Conservation (phyloP, 306 rosid genomes). For the Elaeagnus macrophylla region DNA sequence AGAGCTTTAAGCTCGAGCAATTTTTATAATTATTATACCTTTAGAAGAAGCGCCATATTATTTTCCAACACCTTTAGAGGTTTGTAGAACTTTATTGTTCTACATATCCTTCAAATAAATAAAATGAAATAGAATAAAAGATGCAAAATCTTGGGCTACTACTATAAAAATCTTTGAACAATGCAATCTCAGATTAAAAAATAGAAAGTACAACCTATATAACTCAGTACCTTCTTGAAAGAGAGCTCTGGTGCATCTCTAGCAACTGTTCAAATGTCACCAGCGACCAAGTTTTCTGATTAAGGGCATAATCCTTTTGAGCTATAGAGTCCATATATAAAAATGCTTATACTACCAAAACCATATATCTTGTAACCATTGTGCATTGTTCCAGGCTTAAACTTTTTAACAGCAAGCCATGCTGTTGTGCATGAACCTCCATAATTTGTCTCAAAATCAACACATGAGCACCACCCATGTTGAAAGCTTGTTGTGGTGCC, state of each 20-base stretch:
- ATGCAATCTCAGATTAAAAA: not conserved
- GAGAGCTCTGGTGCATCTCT: conserved; percentile 53
- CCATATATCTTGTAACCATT: conserved; percentile 76
- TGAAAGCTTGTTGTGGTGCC: conserved; percentile 53
- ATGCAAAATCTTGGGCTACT: not conserved
- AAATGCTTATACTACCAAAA: conserved; percentile 66
- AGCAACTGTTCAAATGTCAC: conserved; percentile 60
- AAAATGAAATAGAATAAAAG: too few relatives aligned
- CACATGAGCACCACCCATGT: conserved; percentile 44
- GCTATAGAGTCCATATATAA: conserved; percentile 53
- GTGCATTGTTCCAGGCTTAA: conserved; percentile 68
- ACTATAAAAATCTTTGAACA: not conserved
- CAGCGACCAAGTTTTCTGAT: conserved; percentile 56
- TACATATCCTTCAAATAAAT: too few relatives aligned
- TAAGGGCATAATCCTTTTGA: conserved; percentile 67
- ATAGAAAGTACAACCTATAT: too few relatives aligned
- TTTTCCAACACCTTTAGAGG: too few relatives aligned
- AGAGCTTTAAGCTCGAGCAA: conserved; percentile 19
- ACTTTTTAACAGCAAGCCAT: conserved; percentile 53
- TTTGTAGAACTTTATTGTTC: too few relatives aligned
- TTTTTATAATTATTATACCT: too few relatives aligned
- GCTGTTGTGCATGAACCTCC: conserved; percentile 68
- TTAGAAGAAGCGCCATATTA: too few relatives aligned
- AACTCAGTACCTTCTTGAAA: conserved; percentile 17
- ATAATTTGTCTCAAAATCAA: conserved; percentile 77